These are phyloP conservation scores for Fusarium tjaetaba DNA, from an alignment of 2,329 filamentous ascomycete species.

Conservation along the genomic window DNA sequence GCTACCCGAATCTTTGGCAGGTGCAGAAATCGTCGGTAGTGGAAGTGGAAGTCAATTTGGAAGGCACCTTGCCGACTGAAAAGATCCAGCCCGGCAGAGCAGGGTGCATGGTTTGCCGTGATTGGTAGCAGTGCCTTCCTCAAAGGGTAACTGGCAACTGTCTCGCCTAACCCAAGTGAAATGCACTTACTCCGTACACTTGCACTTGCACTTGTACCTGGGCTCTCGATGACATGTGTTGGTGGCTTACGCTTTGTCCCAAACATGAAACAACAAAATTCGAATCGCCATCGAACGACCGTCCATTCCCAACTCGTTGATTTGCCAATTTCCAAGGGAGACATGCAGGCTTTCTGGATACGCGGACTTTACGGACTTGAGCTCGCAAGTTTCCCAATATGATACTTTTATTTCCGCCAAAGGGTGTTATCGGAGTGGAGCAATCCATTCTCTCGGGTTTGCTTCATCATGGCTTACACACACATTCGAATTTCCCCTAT, in stretches of 20 bases:
- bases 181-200: neutral
- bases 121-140: conserved; percentile 1
- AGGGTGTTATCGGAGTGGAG: conserved; percentile 24
- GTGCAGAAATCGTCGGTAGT: conserved; percentile 8
- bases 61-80: neutral
- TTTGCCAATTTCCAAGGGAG: conserved; percentile 18
- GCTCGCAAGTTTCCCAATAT: conserved; percentile 4
- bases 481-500: conserved; percentile 19
- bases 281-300: conserved; percentile 1
- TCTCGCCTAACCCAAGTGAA: neutral
- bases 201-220: neutral
- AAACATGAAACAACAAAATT: conserved; percentile 11
- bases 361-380: conserved; percentile 4
- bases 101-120: neutral
- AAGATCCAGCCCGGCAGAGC: neutral
- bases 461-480: conserved; percentile 15
- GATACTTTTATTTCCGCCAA: conserved; percentile 18
- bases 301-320: neutral
- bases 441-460: conserved; percentile 23
- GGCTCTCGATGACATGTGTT: conserved; percentile 9
- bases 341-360: neutral
- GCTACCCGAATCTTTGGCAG: conserved; percentile 7
- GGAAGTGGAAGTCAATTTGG: conserved; percentile 1
- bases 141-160: conserved; percentile 12
- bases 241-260: conserved; percentile 17